Evolutionary conservation across 2,329 filamentous ascomycete genomes (phyloP), one percentile per base, ranked within the genome.

Genomic region (Botrytis pseudocinerea): DNA sequence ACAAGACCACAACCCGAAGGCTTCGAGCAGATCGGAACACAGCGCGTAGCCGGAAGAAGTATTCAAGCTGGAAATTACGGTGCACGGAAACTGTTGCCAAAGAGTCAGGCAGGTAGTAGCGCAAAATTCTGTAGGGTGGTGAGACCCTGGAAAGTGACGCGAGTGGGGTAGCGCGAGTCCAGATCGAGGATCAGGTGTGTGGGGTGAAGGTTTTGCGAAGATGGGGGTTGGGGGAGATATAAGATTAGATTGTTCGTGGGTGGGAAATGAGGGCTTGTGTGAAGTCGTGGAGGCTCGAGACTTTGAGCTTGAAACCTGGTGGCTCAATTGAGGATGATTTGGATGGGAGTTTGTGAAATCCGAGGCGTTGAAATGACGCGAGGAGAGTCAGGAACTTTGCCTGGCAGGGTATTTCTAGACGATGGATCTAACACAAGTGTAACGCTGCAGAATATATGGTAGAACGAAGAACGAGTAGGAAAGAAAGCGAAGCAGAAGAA

Each of bases 11-110:
- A 72, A 72, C 25, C 28, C 28, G 38, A 48, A 61, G 62, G 70
- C 57, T 60, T 69, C 62, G 57, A 69, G 51, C 63, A 68, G 64
- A 54, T 68, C 2, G 42, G 64, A 69, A 69, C 51, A 69, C 70
- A 72, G 35, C 46, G 35, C 25, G 64, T 66, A 40, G 48, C 64
- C 35, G 35, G 64, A 40, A 66, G 25, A 68, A 68, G 64, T 57
- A 68, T 42, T 14, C 40, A 25, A 28, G 64, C 35, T 40, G 40
- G 70, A 60, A 61, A 42, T 60, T 54, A 32, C 32, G 48, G 48
- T 48, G 63, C 69, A 72, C 54, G n/a, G 51, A 72, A 46, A 48
- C 25, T 51, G 70, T 68, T 32, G 51, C 22, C 28, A 35, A 40
- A 69, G 63, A 72, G 70, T 61, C 62, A 68, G n/a, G 48, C 54